A percentile compares a stretch with the other conserved stretches of the same genome.
Conservation (phyloP, 176 grass and related monocot species). For the Areca catechu region DNA sequence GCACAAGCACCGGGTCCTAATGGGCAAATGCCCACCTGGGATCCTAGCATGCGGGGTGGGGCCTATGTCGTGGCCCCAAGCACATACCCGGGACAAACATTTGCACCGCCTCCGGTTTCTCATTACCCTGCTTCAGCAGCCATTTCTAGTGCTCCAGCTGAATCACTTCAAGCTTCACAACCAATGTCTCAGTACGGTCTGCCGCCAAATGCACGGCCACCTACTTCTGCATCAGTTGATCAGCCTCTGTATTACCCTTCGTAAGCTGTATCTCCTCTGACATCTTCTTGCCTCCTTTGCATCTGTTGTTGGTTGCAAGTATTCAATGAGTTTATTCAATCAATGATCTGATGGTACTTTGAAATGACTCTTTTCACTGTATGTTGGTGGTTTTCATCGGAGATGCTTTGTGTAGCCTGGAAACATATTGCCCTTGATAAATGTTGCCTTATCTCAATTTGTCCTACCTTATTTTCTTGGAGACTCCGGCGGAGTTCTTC, state of each 20-base stretch:
- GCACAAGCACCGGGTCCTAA: conserved; percentile 18
- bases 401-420: no score
- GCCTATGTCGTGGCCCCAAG: conserved; percentile 27
- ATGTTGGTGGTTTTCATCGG: no score
- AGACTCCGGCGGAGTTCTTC: no score
- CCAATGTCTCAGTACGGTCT: conserved; percentile 39
- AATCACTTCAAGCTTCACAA: conserved; percentile 31
- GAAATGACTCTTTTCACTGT: no score
- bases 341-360: no score
- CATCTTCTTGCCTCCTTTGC: not conserved
- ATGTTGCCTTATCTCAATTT: no score
- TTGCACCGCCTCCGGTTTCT: conserved; percentile 15
- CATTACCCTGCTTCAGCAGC: conserved; percentile 29
- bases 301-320: not conserved
- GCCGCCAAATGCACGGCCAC: conserved; percentile 13
- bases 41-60: conserved; percentile 46
- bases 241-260: conserved; percentile 6
- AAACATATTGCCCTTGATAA: no score
- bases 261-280: not conserved
- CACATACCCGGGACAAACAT: conserved; percentile 27
- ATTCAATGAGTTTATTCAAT: not conserved
- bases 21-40: conserved; percentile 50
- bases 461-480: no score
- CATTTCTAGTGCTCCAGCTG: conserved; percentile 12
- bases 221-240: not conserved